Evolutionary conservation across 225 moss, liverwort and hornwort species (phyloP).

Genomic region (Bryum argenteum): DNA sequence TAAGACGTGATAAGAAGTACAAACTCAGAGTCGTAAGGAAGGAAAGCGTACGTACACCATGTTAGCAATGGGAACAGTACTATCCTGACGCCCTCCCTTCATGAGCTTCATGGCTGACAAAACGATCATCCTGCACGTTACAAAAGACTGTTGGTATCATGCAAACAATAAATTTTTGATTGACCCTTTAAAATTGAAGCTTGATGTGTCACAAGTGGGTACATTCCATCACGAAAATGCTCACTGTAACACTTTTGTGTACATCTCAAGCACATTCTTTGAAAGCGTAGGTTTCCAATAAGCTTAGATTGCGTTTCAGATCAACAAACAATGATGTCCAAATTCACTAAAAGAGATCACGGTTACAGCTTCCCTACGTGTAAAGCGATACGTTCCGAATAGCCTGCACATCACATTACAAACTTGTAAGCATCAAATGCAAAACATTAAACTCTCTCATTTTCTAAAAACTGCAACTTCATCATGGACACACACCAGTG

Average conservation of each 20-base stretch:
- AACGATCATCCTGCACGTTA: conserved; percentile 71
- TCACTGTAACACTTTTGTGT: too few species aligned
- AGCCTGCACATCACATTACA: conserved; percentile 61
- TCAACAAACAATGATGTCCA: too few species aligned
- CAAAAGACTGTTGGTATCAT: conserved; percentile 17
- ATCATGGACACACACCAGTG: conserved; percentile 58
- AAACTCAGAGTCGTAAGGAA: background rate
- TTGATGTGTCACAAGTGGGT: too few species aligned
- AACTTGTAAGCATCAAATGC: background rate
- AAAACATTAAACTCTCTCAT: conserved; percentile 15
- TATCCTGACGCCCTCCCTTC: conserved; percentile 55
- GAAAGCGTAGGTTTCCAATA: too few species aligned
- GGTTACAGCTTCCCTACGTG: conserved; percentile 64
- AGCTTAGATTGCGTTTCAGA: too few species aligned
- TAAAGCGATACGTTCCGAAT: conserved; percentile 84
- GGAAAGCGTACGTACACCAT: conserved; percentile 48
- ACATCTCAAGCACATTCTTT: too few species aligned
- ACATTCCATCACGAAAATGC: too few species aligned
- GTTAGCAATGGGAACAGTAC: conserved; percentile 61
- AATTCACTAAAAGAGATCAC: too few species aligned
- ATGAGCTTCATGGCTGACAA: conserved; percentile 60
- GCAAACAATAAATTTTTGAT: background rate
- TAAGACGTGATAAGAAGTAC: conserved; percentile 11
- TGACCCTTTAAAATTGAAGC: too few species aligned
- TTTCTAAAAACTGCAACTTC: conserved; percentile 12